Base-by-base conservation (phyloP, 768 basidiomycete species). In the Mycena epipterygia region DNA sequence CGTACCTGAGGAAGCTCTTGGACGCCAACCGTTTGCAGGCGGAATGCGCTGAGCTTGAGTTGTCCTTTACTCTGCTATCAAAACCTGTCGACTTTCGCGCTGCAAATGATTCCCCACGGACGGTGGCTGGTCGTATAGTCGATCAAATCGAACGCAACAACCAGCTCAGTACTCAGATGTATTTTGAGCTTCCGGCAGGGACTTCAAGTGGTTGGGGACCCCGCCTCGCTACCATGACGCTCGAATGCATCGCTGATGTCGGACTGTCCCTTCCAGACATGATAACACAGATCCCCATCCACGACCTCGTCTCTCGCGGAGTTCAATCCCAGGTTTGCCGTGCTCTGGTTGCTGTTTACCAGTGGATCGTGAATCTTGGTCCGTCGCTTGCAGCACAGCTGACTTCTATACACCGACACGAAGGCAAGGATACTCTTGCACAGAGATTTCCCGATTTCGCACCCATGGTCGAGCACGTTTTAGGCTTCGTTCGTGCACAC, bases 91-190 rank as follows among this genome's bases (percentile, higher is more conserved):
- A 51, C 25, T 51, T 51, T 30, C 49, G 27, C 3, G 9, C 30
- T 9, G 49, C 49, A 2, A 16, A 9, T 4, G 29, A 51, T 4
- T 30, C 49, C 16, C 27, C 49, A 3, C 27, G 12, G 2, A 13
- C 14, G 6, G 19, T 51, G 5, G 49, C 49, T 3, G 29, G 14
- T 3, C 49, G 29, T 5, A 51, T 51, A 9, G 7, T 51, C 2
- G 49, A 51, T 30, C 49, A 51, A 16, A 51, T 51, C 7, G 49
- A 51, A 14, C 49, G 49, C 51, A n/a, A 68, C 12, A 68, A 62
- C 19, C 39, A 62, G 27, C 60, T 68, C 37, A 55, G 67, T 51
- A 61, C 60, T 1, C 51, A 48, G 35, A 61, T 68, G 58, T 55
- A 62, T 27, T 68, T 68, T 37, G 60, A 32, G 25, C 42, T 62